Conservation (phyloP, 2,329 filamentous ascomycete species). For the Sphaerostilbella broomeana region DNA sequence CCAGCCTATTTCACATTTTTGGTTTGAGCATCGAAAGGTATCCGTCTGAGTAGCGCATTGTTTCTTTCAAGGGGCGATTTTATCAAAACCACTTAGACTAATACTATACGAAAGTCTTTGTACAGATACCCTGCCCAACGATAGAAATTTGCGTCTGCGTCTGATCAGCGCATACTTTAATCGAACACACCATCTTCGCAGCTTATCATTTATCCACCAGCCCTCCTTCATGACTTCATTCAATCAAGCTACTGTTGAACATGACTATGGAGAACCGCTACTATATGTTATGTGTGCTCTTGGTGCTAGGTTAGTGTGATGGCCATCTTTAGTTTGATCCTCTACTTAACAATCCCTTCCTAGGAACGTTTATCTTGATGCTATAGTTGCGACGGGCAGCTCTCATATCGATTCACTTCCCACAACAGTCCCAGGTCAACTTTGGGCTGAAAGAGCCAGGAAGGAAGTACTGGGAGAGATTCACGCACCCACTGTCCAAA, state of each 20-base stretch:
- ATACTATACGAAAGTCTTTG: conserved; percentile 10
- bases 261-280: conserved; percentile 20
- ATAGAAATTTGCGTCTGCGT: conserved; percentile 9
- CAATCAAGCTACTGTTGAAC: conserved; percentile 15
- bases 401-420: conserved; percentile 2
- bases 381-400: background rate
- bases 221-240: conserved; percentile 21
- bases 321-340: background rate
- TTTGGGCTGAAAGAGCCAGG: conserved; percentile 17
- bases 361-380: conserved; percentile 17
- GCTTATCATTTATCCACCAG: conserved; percentile 20
- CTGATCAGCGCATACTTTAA: conserved; percentile 18
- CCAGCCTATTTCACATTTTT: conserved; percentile 4
- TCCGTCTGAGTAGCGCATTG: background rate
- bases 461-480: conserved; percentile 16
- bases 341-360: background rate
- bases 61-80: background rate
- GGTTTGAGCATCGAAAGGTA: conserved; percentile 11
- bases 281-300: conserved; percentile 22
- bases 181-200: conserved; percentile 19
- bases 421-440: conserved; percentile 13
- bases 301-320: conserved; percentile 17
- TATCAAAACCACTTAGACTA: background rate
- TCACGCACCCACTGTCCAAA: conserved; percentile 16
- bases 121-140: conserved; percentile 16